Percentiles rank a stretch among this genome's conserved stretches.
Conservation (phyloP, 2,329 filamentous ascomycete genomes). For the Neonectria punicea region DNA sequence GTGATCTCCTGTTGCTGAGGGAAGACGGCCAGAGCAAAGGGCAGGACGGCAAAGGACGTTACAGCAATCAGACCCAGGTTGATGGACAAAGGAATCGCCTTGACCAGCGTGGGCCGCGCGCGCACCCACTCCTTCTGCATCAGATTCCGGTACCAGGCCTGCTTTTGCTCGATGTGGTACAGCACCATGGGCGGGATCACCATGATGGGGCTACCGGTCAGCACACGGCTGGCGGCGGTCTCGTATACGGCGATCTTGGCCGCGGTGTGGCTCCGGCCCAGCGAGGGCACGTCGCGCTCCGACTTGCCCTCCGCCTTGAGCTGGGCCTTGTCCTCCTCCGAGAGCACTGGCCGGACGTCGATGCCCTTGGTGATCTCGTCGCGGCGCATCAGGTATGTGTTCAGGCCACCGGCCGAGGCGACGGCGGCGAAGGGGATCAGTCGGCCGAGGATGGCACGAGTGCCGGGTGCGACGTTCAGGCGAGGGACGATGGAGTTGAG, state of each 20-base stretch:
- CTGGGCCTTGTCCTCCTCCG: conserved; percentile 72
- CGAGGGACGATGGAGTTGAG: conserved; percentile 91
- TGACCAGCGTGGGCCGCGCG: conserved; percentile 73
- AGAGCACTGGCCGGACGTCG: conserved; percentile 86
- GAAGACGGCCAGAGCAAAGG: conserved; percentile 90
- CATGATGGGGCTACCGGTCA: conserved; percentile 98
- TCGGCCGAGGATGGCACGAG: conserved; percentile 81
- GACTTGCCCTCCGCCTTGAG: conserved; percentile 67
- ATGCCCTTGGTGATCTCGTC: conserved; percentile 96
- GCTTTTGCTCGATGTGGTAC: conserved; percentile 76
- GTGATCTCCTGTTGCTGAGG: conserved; percentile 88
- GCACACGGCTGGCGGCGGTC: conserved; percentile 88
- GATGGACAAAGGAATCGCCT: conserved; percentile 72
- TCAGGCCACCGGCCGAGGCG: conserved; percentile 88
- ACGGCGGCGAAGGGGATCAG: conserved; percentile 97
- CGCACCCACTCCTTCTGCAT: conserved; percentile 80
- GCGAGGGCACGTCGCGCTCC: conserved; percentile 72
- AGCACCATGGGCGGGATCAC: conserved; percentile 89
- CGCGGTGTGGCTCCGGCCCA: conserved; percentile 90
- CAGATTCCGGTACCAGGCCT: conserved; percentile 52
- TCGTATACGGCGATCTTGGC: conserved; percentile 91
- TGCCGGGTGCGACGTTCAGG: conserved; percentile 80
- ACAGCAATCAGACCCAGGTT: conserved; percentile 89
- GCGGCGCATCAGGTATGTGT: conserved; percentile 97
- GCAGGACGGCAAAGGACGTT: conserved; percentile 89